A percentile compares a stretch with the other conserved stretches of the same genome.
Conservation (phyloP, 2,329 filamentous ascomycete genomes). For the Stenocarpella maydis region DNA sequence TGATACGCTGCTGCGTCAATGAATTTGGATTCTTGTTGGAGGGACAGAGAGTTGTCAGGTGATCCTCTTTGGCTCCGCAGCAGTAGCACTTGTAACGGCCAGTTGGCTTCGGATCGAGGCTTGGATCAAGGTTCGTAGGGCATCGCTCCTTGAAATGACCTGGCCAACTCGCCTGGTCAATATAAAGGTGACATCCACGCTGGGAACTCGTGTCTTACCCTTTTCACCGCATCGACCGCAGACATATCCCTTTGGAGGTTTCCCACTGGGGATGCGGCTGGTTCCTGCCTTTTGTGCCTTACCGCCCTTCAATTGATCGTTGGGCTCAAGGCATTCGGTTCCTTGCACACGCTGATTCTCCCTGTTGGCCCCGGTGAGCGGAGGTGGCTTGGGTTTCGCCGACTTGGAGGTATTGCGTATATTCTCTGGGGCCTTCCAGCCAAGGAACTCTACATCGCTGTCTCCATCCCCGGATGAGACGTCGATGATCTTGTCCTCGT, state of each 20-base stretch:
- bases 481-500: constrained; percentile 17
- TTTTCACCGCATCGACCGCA: constrained; percentile 45
- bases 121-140: constrained; percentile 52
- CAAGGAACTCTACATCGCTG: constrained; percentile 30
- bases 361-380: neutral
- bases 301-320: neutral
- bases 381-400: neutral
- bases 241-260: constrained; percentile 37
- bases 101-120: constrained; percentile 45
- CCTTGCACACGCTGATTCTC: constrained; percentile 4
- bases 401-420: neutral
- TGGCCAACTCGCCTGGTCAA: constrained; percentile 37
- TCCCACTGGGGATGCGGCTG: neutral
- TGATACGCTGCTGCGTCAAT: constrained; percentile 45
- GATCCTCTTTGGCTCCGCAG: constrained; percentile 46
- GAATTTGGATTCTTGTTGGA: constrained; percentile 44
- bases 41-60: constrained; percentile 49
- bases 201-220: constrained; percentile 40
- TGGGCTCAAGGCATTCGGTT: neutral
- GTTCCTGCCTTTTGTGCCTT: neutral
- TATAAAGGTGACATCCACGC: neutral
- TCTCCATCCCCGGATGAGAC: constrained; percentile 21
- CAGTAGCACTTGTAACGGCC: constrained; percentile 46
- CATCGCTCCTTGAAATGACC: constrained; percentile 51
- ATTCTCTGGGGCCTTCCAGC: constrained; percentile 5